Evolutionary conservation across 148 eudicot species (phyloP).

Genomic region (Drosera capensis): DNA sequence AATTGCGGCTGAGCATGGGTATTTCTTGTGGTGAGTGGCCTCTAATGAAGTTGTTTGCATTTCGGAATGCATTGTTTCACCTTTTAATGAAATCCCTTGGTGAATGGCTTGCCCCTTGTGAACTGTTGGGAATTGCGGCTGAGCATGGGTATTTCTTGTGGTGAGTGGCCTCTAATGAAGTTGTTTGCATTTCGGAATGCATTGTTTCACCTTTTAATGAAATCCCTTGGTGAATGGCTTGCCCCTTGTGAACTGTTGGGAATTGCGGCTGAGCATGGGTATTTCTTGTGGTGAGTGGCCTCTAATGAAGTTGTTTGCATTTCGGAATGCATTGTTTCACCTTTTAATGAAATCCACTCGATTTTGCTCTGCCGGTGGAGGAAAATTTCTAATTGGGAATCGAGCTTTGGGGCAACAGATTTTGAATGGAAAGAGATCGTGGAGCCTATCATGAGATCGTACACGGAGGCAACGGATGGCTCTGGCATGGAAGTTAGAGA

Average conservation of each 20-base stretch:
- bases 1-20: slow-evolving; percentile 72
- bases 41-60: no score
- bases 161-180: slow-evolving; percentile 5
- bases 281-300: slow-evolving; percentile 22
- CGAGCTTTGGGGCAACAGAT: slow-evolving; percentile 18
- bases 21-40: slow-evolving; percentile 48
- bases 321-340: neutral
- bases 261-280: slow-evolving; percentile 35
- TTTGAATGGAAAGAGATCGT: slow-evolving; percentile 81
- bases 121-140: slow-evolving; percentile 30
- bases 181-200: neutral
- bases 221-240: slow-evolving; percentile 26
- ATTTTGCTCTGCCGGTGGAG: slow-evolving; percentile 31
- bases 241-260: slow-evolving; percentile 28
- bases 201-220: neutral
- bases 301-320: neutral
- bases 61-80: no score
- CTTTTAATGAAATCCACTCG: neutral
- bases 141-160: slow-evolving; percentile 36
- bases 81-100: no score
- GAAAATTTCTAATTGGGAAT: slow-evolving; percentile 44
- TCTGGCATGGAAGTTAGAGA: slow-evolving; percentile 63
- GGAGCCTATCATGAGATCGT: slow-evolving; percentile 55
- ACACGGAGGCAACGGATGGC: slow-evolving; percentile 79
- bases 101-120: slow-evolving; percentile 29